phyloP scores from a whole-genome alignment of 2,329 filamentous ascomycete species.

The Ophiostoma pallidulum region DNA sequence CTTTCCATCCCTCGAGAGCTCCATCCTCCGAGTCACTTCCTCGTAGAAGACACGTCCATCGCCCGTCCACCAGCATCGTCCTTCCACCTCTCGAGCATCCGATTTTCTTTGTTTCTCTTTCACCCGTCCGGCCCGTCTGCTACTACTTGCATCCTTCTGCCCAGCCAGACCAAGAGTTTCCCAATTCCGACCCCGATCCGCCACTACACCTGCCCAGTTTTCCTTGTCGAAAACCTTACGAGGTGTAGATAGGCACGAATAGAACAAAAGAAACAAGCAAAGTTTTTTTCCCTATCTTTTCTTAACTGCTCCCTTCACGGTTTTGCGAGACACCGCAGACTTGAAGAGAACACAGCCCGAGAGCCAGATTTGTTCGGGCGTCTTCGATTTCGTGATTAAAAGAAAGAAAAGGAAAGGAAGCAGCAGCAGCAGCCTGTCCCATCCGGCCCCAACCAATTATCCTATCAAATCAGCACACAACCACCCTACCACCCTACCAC shows the following conservation, averaged over 20 bases:
- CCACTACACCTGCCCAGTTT: constrained; percentile 81
- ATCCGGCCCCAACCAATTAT: too few species aligned
- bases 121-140: constrained; percentile 17
- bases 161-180: constrained; percentile 12
- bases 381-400: constrained; percentile 7
- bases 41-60: constrained; percentile 9
- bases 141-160: constrained; percentile 18
- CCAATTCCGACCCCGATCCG: constrained; percentile 29
- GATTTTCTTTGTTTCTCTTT: background rate
- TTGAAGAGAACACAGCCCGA: too few species aligned
- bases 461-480: too few species aligned
- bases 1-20: background rate
- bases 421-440: too few species aligned
- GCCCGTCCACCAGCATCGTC: constrained; percentile 1
- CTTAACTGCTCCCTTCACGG: constrained; percentile 6
- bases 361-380: background rate
- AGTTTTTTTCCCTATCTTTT: constrained; percentile 35
- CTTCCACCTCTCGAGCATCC: constrained; percentile 1
- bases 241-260: constrained; percentile 64
- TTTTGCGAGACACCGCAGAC: too few species aligned
- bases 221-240: constrained; percentile 70
- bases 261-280: constrained; percentile 22
- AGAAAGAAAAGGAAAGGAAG: constrained; percentile 23
- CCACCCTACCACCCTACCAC: constrained; percentile 16
- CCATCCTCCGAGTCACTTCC: constrained; percentile 6